Evolutionary conservation across 805 yeast genomes (phyloP).

Genomic region (Scheffersomyces coipomensis): DNA sequence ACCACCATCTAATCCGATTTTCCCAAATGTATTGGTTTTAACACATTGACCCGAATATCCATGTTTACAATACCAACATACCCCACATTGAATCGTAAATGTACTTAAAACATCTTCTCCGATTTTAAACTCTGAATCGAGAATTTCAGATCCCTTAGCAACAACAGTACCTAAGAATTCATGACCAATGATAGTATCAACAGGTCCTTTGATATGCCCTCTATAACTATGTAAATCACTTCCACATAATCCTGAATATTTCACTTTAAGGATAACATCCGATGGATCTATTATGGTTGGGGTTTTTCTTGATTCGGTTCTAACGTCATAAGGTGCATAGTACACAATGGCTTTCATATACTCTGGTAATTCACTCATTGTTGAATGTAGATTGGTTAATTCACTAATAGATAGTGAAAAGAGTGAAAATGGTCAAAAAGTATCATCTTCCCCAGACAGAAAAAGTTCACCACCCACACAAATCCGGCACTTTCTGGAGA

Average conservation of each 20-base stretch:
- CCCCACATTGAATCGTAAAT: conserved; percentile 59
- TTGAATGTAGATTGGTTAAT: too few relatives aligned
- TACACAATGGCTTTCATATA: conserved; percentile 52
- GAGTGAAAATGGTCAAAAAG: too few relatives aligned
- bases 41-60: conserved; percentile 58
- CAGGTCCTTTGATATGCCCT: conserved; percentile 44
- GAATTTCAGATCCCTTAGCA: conserved; percentile 31
- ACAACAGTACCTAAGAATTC: conserved; percentile 47
- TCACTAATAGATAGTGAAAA: too few relatives aligned
- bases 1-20: conserved; percentile 55
- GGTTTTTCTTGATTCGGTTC: conserved; percentile 35
- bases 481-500: too few relatives aligned
- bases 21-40: conserved; percentile 56
- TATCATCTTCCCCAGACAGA: too few relatives aligned
- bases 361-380: conserved; percentile 6
- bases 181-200: conserved; percentile 49
- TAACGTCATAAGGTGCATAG: conserved; percentile 41
- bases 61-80: conserved; percentile 56
- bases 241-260: conserved; percentile 52
- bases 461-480: too few relatives aligned
- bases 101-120: conserved; percentile 49
- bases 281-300: conserved; percentile 36
- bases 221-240: conserved; percentile 54
- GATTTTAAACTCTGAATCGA: conserved; percentile 25
- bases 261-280: conserved; percentile 49